A percentile compares a stretch with the other conserved stretches of the same genome.
These are phyloP conservation scores for Clonostachys solani DNA, from an alignment of 2,329 filamentous ascomycete genomes.

Conservation along the genomic window DNA sequence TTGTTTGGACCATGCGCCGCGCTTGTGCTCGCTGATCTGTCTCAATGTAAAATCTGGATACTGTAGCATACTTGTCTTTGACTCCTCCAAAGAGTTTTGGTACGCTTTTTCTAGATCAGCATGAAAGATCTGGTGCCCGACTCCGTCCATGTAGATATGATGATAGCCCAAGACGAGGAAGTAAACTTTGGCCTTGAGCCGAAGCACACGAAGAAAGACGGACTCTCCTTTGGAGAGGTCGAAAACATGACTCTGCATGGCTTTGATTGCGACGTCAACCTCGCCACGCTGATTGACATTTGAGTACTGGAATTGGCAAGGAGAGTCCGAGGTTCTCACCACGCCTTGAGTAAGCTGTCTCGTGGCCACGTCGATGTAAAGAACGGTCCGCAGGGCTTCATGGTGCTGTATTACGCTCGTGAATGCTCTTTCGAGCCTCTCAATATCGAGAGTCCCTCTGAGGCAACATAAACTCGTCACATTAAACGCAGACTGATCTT, in stretches of 20 bases:
- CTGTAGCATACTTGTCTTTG: too few relatives aligned
- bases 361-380: too few relatives aligned
- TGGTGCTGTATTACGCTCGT: conserved; percentile 17
- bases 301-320: conserved; percentile 15
- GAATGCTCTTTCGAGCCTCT: conserved; percentile 24
- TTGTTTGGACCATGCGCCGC: too few relatives aligned
- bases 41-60: too few relatives aligned
- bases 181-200: conserved; percentile 22
- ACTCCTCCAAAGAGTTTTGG: too few relatives aligned
- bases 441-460: conserved; percentile 20
- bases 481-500: conserved; percentile 32
- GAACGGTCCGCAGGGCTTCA: too few relatives aligned
- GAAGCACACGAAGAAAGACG: conserved; percentile 25
- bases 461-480: conserved; percentile 22
- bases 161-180: conserved; percentile 39
- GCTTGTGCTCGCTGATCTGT: too few relatives aligned
- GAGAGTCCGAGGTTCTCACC: too few relatives aligned
- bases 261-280: conserved; percentile 20
- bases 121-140: conserved; percentile 37
- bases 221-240: conserved; percentile 28
- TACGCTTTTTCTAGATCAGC: conserved; percentile 38
- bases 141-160: conserved; percentile 47
- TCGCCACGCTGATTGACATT: conserved; percentile 11
- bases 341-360: too few relatives aligned
- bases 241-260: conserved; percentile 21